Evolutionary conservation across 1,139 yeast genomes (phyloP).

Genomic region (Candida tetrigidarum): DNA sequence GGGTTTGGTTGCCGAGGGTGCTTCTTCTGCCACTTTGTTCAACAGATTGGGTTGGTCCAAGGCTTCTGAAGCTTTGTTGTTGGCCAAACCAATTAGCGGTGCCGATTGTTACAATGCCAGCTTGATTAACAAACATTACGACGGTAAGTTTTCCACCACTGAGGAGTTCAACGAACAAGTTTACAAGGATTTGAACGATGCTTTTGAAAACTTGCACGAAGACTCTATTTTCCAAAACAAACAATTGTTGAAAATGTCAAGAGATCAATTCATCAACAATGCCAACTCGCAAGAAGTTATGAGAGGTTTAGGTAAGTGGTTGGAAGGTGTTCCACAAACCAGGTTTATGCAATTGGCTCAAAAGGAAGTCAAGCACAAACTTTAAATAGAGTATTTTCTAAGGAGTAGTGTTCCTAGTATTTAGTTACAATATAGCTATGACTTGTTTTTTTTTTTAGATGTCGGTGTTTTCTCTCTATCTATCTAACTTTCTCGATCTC

Average conservation of each 20-base stretch:
- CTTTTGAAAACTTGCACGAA: conserved; percentile 55
- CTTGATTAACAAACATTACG: conserved; percentile 58
- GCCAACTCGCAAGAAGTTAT: conserved; percentile 71
- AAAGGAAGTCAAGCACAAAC: conserved; percentile 64
- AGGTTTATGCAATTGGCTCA: conserved; percentile 62
- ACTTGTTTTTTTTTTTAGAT: too few species aligned
- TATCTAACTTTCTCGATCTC: too few species aligned
- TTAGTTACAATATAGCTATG: too few species aligned
- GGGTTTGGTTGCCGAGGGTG: conserved; percentile 88
- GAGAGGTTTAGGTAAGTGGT: conserved; percentile 71
- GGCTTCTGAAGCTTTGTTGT: conserved; percentile 74
- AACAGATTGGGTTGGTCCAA: conserved; percentile 73
- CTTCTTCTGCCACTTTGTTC: conserved; percentile 69
- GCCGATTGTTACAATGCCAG: conserved; percentile 62
- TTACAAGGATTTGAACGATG: conserved; percentile 46
- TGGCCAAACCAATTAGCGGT: conserved; percentile 69
- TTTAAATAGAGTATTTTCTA: conserved; percentile 23
- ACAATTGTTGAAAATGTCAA: conserved; percentile 53
- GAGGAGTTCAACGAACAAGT: conserved; percentile 66
- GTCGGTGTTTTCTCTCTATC: too few species aligned
- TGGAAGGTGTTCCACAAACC: conserved; percentile 73
- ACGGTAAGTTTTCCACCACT: conserved; percentile 48
- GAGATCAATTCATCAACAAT: conserved; percentile 47
- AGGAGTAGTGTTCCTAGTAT: too few species aligned
- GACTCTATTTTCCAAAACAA: conserved; percentile 68